These are phyloP conservation scores for Phytophthora capsici DNA, from an alignment of 352 stramenopile species.

Conservation along the genomic window DNA sequence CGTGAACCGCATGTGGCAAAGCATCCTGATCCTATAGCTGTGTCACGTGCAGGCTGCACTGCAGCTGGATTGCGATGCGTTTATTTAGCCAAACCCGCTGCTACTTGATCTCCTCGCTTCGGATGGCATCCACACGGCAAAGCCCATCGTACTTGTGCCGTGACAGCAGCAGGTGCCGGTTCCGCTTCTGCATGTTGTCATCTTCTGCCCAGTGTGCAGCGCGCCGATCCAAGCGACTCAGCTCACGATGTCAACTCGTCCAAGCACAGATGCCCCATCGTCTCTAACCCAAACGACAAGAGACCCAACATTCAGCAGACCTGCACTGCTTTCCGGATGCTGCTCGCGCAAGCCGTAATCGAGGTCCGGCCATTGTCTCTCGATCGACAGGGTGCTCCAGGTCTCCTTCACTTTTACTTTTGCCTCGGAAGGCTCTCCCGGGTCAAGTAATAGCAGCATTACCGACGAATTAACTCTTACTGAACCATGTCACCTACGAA, in stretches of 20 bases:
- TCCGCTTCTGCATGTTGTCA: neutral
- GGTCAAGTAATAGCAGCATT: neutral
- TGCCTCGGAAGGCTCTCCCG: constrained; percentile 8
- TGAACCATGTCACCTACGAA: constrained; percentile 21
- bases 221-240: constrained; percentile 17
- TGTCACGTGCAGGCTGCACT: too few species aligned
- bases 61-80: neutral
- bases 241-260: too few species aligned
- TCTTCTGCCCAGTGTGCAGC: constrained; percentile 10
- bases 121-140: constrained; percentile 1
- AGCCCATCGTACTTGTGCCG: neutral
- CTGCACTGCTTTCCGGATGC: constrained; percentile 18
- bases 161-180: neutral
- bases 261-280: constrained; percentile 13
- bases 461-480: neutral
- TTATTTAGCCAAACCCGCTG: neutral
- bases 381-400: neutral
- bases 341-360: constrained; percentile 20
- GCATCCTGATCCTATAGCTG: too few species aligned
- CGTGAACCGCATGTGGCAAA: neutral
- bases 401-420: constrained; percentile 34
- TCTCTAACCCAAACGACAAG: constrained; percentile 13
- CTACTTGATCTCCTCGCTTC: constrained; percentile 1
- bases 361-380: constrained; percentile 25
- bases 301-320: constrained; percentile 16